Base-by-base conservation (phyloP, 352 stramenopile genomes). In the Phytophthora multivora region DNA sequence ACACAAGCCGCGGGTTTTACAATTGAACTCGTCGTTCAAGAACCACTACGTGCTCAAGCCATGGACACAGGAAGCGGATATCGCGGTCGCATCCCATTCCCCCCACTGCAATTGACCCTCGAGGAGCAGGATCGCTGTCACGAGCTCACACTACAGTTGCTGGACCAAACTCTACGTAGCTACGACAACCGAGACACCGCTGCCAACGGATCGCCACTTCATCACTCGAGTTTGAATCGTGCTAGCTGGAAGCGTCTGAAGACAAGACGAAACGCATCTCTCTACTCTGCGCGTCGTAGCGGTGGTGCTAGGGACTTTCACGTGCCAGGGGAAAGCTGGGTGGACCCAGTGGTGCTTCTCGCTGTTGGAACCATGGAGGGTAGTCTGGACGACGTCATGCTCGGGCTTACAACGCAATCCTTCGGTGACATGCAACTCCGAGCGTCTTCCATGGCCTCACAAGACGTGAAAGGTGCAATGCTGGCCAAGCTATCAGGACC, bases 401-500 rank as follows among this genome's bases (percentile, higher is more conserved):
- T 69, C 1, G 61, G 61, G 6, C 31, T 69, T n/a, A 38, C 46
- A 33, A 63, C 52, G 3, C 60, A 52, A 43, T 47, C 45, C 4
- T 63, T 68, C 12, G 51, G 36, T 3, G 52, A 51, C 19, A 40
- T 68, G 28, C 45, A 61, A 23, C 43, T 72, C 4, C 71, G 48
- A 49, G 36, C 60, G 10, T 46, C 52, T 11, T 50, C 51, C 13
- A 40, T 63, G 19, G 52, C 46, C 12, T 58, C 45, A 1, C 46
- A 69, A n/a, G 26, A 53, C 16, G 13, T 69, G 28, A 23, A 73
- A 47, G 68, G 63, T 18, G 71, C 69, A 11, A 69, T 85, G 53
- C 63, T 89, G 47, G 69, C 77, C 43, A 79, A 78, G 40, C 59
- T 87, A 15, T 47, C 63, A n/a, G 69, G 66, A 0, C 75, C 79